Evolutionary conservation across 805 yeast genomes (phyloP).

Genomic region (Sungouiella thailandica): DNA sequence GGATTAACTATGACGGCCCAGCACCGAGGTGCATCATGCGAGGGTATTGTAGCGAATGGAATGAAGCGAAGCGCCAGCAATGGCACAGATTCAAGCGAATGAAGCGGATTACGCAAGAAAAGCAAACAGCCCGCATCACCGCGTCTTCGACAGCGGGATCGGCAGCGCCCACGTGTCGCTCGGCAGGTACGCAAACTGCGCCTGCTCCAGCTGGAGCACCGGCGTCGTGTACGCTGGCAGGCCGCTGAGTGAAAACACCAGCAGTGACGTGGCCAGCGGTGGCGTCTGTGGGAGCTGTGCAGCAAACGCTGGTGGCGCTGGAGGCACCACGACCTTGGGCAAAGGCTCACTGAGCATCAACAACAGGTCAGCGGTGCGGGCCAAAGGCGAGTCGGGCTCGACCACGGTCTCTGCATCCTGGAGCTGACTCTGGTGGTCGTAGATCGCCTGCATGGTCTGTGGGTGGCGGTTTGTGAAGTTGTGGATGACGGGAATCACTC

Average conservation of each 20-base stretch:
- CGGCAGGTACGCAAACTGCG: conserved; percentile 5
- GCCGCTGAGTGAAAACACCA: conserved; percentile 26
- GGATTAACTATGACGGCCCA: too few relatives aligned
- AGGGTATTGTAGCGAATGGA: too few relatives aligned
- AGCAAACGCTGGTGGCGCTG: conserved; percentile 38
- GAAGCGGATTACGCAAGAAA: too few relatives aligned
- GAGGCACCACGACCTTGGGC: conserved; percentile 10
- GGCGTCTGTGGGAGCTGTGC: conserved; percentile 36
- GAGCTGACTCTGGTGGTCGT: conserved; percentile 9
- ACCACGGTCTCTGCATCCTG: conserved; percentile 8
- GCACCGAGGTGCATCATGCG: too few relatives aligned
- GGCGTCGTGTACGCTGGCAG: conserved; percentile 16
- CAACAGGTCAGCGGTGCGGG: conserved; percentile 12
- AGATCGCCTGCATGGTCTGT: conserved; percentile 8
- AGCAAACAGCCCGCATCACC: background rate
- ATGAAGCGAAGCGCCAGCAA: too few relatives aligned
- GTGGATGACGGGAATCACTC: conserved; percentile 47
- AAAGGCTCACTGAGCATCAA: conserved; percentile 7
- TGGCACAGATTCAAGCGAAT: too few relatives aligned
- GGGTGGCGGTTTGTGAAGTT: conserved; percentile 20
- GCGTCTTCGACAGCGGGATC: conserved; percentile 4
- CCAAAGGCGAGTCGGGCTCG: conserved; percentile 7
- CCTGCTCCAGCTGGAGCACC: conserved; percentile 6
- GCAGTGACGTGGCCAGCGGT: conserved; percentile 39
- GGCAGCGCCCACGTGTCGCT: conserved; percentile 14